Base-by-base conservation (phyloP, 768 basidiomycete genomes). In the Leucogyrophana mollusca region DNA sequence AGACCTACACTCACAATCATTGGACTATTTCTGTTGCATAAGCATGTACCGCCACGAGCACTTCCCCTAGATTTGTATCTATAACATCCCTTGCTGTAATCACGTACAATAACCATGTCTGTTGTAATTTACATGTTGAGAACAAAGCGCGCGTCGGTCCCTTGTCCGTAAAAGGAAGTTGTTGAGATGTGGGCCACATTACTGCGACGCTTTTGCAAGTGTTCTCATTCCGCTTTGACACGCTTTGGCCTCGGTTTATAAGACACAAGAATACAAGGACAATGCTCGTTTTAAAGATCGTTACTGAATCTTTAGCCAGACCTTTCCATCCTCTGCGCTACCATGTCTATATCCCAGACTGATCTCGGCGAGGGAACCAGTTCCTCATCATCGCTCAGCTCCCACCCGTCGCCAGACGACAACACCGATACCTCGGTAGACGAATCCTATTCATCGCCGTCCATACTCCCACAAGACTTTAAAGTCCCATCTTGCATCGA, bases 111-210 rank as follows among this genome's bases (percentile, higher is more conserved):
- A 30, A 30, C 27, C 6, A 30, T 30, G 27, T 30, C 27, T 30
- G 27, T 30, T 7, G 27, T 30, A 7, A 13, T 6, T 30, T 30
- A 13, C 13, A 7, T 7, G 6, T 7, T 37, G 35, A 37, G n/a
- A 37, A n/a, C n/a, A n/a, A n/a, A n/a, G n/a, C n/a, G n/a, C n/a
- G n/a, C n/a, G n/a, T n/a, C 35, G 6, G 34, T 30, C 43, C 52
- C 22, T 66, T 66, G 64, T 68, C 64, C 56, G 2, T 21, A 60
- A 65, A 67, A 66, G 64, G 66, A 44, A 68, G 34, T 53, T 51
- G 37, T 68, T 61, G 66, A 38, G 61, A 63, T 61, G 60, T 43
- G 41, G 17, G 36, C 22, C 34, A 40, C 17, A 51, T 36, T 35
- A 40, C 33, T 25, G 47, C 38, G 37, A 33, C 36, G 33, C 34